Base-by-base conservation (phyloP, 1,139 yeast genomes). In the Zhuliangozyma blackwelliae region DNA sequence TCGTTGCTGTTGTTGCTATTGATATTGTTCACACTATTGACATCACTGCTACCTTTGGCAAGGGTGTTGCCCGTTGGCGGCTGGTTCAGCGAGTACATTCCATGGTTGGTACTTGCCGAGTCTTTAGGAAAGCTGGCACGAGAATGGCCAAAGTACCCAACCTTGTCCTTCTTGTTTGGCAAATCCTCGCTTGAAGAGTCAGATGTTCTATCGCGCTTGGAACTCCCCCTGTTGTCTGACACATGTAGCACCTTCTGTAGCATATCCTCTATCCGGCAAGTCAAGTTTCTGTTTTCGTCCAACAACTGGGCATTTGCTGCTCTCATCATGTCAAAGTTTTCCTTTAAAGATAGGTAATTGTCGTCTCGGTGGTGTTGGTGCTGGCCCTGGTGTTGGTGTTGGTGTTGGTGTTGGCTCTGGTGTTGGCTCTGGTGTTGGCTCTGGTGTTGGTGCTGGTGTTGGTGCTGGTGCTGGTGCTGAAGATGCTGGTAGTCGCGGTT, bases 291-390 rank as follows among this genome's bases (percentile, higher is more conserved):
- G 28, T 42, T 42, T n/a, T 40, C 39, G n/a, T 32, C 36, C 23
- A 42, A 27, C 33, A 42, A 42, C 22, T 36, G 45, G 9, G 34
- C 25, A 32, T 42, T 42, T 8, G 41, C 43, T 9, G 43, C 43
- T 27, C 37, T 37, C 41, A 42, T 38, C 34, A 38, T 36, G 21
- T 40, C 40, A 25, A 33, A 40, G 27, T 39, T 34, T 26, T 38
- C 40, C 29, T 35, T 38, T 21, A 42, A 29, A n/a, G 29, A 3
- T 3, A 23, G 13, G 19, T 33, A 38, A 23, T 27, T 27, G 22
- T 28, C 32, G 2, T 3, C 16, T 16, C 16, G 16, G 4, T 16
- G 16, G 3, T 4, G 4, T 4, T 16, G 16, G 16, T 16, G 16
- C 4, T 16, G 16, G 3, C 16, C 16, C 16, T 16, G 16, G 16